phyloP scores from a whole-genome alignment of 805 yeast genomes.

The Cyberlindnera sargentensis region DNA sequence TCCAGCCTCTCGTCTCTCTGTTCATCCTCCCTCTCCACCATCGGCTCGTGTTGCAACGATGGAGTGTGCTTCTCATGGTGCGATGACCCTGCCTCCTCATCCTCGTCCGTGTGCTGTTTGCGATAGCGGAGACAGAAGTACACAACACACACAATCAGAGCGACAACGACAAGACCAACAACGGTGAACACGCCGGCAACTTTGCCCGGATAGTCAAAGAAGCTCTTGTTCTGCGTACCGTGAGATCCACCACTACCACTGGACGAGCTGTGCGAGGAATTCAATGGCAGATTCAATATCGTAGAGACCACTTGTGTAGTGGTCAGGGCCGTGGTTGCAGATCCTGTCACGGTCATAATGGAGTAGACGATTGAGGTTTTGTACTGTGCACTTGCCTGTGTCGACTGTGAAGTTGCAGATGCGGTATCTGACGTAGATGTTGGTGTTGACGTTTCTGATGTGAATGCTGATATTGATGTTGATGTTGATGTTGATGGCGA shows the following conservation, averaged over 20 bases:
- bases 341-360: constrained; percentile 29
- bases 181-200: constrained; percentile 78
- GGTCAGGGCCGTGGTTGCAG: constrained; percentile 22
- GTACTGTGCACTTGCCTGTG: constrained; percentile 13
- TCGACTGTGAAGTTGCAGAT: constrained; percentile 8
- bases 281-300: constrained; percentile 15
- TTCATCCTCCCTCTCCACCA: constrained; percentile 12
- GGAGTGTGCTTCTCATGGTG: constrained; percentile 11
- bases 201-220: constrained; percentile 59
- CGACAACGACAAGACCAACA: constrained; percentile 57
- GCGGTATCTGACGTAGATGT: constrained; percentile 21
- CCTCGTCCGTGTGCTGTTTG: constrained; percentile 13
- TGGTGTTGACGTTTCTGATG: constrained; percentile 18
- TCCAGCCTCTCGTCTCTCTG: constrained; percentile 57
- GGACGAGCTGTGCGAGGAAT: background rate
- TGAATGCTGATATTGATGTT: constrained; percentile 11
- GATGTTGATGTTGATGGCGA: constrained; percentile 5
- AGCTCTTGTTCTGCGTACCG: constrained; percentile 27
- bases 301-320: constrained; percentile 23
- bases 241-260: background rate
- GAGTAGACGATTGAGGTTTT: constrained; percentile 29
- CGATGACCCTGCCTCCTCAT: constrained; percentile 6
- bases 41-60: constrained; percentile 3
- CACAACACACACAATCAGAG: constrained; percentile 35
- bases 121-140: constrained; percentile 34